Conservation (phyloP, 2,329 filamentous ascomycete genomes). For the Daldinia sp. region DNA sequence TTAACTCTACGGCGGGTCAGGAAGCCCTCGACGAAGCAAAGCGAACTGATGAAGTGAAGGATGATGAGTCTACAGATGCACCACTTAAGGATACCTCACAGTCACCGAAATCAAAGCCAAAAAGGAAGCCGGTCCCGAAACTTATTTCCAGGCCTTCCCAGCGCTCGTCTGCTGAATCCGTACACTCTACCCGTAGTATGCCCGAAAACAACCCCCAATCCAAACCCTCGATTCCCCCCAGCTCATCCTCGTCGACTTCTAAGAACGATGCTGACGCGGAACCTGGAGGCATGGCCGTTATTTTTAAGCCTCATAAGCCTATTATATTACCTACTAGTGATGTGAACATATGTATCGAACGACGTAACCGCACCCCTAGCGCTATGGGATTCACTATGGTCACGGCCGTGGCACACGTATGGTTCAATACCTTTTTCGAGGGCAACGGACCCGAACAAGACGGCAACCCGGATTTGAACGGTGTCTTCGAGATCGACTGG, state of each 20-base stretch:
- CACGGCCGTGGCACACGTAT: conserved; percentile 91
- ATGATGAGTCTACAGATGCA: conserved; percentile 16
- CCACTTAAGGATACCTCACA: conserved; percentile 31
- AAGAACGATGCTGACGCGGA: conserved; percentile 57
- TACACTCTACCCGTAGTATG: conserved; percentile 14
- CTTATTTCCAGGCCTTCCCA: conserved; percentile 41
- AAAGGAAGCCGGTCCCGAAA: conserved; percentile 37
- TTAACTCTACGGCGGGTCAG: conserved; percentile 47
- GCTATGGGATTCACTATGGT: conserved; percentile 89
- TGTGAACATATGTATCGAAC: conserved; percentile 89
- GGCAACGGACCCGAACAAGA: conserved; percentile 77
- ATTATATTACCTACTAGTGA: conserved; percentile 84
- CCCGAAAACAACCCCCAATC: conserved; percentile 21
- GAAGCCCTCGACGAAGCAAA: conserved; percentile 56
- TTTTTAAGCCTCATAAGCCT: conserved; percentile 78
- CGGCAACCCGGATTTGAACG: conserved; percentile 75
- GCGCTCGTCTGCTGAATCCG: conserved; percentile 30
- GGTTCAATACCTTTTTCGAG: conserved; percentile 97
- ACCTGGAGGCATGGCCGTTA: conserved; percentile 76
- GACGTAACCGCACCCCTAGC: conserved; percentile 82
- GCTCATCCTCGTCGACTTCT: conserved; percentile 39
- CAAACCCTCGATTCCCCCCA: conserved; percentile 29
- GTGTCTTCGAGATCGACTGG: conserved; percentile 70
- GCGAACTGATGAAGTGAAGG: conserved; percentile 28
- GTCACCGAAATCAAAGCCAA: conserved; percentile 28